Base-by-base conservation (phyloP, 208 protist species). In the Porcisia hertigi region DNA sequence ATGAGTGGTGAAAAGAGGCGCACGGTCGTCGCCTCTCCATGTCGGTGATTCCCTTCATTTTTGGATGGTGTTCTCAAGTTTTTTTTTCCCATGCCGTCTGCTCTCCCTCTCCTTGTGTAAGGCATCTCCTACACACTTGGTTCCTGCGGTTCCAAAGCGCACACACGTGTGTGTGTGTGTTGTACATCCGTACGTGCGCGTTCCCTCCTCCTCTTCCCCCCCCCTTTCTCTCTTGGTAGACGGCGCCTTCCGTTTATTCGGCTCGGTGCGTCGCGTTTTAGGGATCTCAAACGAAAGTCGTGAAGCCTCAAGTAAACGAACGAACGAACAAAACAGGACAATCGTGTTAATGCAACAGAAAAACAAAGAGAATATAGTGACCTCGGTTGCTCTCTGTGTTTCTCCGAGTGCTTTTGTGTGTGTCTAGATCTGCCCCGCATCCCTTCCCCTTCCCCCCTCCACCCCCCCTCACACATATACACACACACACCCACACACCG, bases 241-340 rank as follows among this genome's bases (percentile, higher is more conserved):
- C 16, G 63, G 16, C 41, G 39, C 41, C 66, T 71, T 72, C 69
- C 69, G 69, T 72, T 49, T 45, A 12, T 72, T 59, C 53, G 69
- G 69, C 30, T 72, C 69, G 69, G 69, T 60, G 69, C 69, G 52
- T 72, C 69, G 69, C 53, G 36, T 59, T 34, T 71, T n/a, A 8
- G 18, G 16, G 20, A 67, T 0, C 36, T 14, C 25, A 54, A 54
- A 53, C 9, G 53, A 16, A 49, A 34, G 41, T 41, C 18, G 30
- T 11, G n/a, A 49, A 1, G 0, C n/a, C 6, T 23, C 23, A 52
- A 14, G 20, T 2, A 69, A 20, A 25, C 3, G 5, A 45, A 25
- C 6, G n/a, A 18, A 69, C 30, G 41, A 66, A 45, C 36, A 20
- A 69, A 43, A 54, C 30, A 64, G 4, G 23, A 41, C 20, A 8